phyloP scores from a whole-genome alignment of 2,329 filamentous ascomycete species.

The Talaromyces sp. region DNA sequence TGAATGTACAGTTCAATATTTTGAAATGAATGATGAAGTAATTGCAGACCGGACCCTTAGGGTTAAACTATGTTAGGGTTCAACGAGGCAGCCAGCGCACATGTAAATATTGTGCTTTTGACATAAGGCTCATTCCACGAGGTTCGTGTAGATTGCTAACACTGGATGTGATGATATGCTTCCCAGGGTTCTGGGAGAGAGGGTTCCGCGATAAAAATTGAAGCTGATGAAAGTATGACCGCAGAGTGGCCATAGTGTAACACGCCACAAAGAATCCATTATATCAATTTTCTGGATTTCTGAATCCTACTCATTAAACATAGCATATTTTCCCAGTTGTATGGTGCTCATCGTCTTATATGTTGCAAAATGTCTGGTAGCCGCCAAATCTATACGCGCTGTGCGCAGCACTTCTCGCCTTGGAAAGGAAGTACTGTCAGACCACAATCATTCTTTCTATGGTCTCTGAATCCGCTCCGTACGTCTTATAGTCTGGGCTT shows the following conservation, averaged over 20 bases:
- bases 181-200: neutral
- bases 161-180: neutral
- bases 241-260: constrained; percentile 6
- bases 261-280: neutral
- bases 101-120: neutral
- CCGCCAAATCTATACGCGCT: constrained; percentile 4
- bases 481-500: neutral
- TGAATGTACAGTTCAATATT: neutral
- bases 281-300: neutral
- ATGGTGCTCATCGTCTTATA: neutral
- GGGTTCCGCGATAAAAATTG: neutral
- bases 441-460: neutral
- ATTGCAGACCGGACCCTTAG: neutral
- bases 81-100: neutral
- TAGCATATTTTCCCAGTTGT: neutral
- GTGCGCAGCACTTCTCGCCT: constrained; percentile 1
- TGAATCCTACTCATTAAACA: neutral
- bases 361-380: constrained; percentile 5
- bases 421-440: neutral
- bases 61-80: neutral
- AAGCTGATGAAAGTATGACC: constrained; percentile 17
- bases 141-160: neutral
- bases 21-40: neutral
- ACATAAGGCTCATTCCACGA: neutral
- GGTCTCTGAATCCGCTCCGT: neutral